phyloP scores from a whole-genome alignment of 208 protist genomes.

The Trypanosoma rangeli region DNA sequence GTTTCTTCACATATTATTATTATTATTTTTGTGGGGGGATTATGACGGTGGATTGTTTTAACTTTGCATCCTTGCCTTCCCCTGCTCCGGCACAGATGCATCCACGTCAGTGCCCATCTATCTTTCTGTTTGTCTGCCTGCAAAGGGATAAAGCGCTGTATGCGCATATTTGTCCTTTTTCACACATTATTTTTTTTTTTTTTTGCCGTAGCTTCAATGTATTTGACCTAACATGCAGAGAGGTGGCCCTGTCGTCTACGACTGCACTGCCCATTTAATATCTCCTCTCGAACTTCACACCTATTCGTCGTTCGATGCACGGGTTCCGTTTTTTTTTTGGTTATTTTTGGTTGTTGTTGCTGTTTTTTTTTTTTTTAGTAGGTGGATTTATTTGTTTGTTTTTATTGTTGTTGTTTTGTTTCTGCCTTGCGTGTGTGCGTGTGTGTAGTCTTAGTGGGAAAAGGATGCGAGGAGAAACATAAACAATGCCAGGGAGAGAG shows the following conservation, averaged over 20 bases:
- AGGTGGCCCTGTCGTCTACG: no score
- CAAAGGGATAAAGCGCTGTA: neutral
- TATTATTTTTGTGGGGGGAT: no score
- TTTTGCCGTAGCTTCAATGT: slow-evolving; percentile 8
- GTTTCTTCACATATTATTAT: no score
- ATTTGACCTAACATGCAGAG: neutral
- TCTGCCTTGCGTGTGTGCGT: slow-evolving; percentile 10
- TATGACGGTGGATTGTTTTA: no score
- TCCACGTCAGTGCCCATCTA: slow-evolving; percentile 4
- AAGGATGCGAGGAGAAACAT: neutral
- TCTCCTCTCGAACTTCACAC: no score
- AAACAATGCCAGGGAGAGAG: slow-evolving; percentile 8
- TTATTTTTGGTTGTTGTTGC: slow-evolving; percentile 12
- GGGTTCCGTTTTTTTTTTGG: slow-evolving; percentile 1
- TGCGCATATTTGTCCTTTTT: slow-evolving; percentile 1
- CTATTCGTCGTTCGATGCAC: neutral
- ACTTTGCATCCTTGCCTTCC: no score
- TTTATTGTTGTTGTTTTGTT: slow-evolving; percentile 30
- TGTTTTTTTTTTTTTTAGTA: slow-evolving; percentile 17
- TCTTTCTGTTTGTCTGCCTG: slow-evolving; percentile 6
- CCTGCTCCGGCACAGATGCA: neutral
- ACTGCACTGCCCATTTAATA: no score
- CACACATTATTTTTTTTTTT: slow-evolving; percentile 18
- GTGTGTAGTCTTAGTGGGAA: neutral
- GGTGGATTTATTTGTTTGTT: slow-evolving; percentile 6